Conservation (phyloP, 345 rosid genomes). For the Adansonia digitata region DNA sequence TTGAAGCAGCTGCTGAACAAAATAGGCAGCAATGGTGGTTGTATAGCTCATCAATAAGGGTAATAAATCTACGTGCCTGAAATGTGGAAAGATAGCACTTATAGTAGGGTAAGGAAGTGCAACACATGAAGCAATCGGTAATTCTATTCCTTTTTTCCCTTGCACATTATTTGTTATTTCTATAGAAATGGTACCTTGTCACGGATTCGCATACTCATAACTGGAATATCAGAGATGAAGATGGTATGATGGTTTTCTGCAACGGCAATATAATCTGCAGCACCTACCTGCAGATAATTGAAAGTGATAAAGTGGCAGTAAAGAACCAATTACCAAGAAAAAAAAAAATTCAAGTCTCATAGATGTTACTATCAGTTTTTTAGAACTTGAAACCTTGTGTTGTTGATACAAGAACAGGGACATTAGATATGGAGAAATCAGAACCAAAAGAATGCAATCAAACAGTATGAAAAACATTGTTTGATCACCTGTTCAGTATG, state of each 20-base stretch:
- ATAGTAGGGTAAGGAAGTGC: background rate
- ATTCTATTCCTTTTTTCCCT: background rate
- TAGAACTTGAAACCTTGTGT: background rate
- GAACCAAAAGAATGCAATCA: background rate
- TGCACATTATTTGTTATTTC: background rate
- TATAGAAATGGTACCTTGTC: slow-evolving; percentile 54
- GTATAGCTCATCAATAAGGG: slow-evolving; percentile 87
- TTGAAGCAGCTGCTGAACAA: slow-evolving; percentile 64
- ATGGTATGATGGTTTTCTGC: slow-evolving; percentile 75
- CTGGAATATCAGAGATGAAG: slow-evolving; percentile 71
- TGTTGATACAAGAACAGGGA: background rate
- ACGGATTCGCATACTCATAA: slow-evolving; percentile 79
- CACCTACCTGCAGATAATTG: slow-evolving; percentile 54
- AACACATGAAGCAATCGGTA: background rate
- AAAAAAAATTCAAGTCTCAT: background rate
- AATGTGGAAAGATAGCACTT: slow-evolving; percentile 9
- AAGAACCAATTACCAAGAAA: background rate
- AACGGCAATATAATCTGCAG: slow-evolving; percentile 91
- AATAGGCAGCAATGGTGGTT: slow-evolving; percentile 83
- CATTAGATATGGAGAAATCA: background rate
- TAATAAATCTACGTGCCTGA: slow-evolving; percentile 95
- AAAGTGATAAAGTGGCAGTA: background rate
- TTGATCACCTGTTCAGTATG: background rate
- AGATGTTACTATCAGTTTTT: background rate
- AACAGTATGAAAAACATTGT: background rate